Evolutionary conservation across 805 yeast species (phyloP).

Genomic region (Candida ponderosae): DNA sequence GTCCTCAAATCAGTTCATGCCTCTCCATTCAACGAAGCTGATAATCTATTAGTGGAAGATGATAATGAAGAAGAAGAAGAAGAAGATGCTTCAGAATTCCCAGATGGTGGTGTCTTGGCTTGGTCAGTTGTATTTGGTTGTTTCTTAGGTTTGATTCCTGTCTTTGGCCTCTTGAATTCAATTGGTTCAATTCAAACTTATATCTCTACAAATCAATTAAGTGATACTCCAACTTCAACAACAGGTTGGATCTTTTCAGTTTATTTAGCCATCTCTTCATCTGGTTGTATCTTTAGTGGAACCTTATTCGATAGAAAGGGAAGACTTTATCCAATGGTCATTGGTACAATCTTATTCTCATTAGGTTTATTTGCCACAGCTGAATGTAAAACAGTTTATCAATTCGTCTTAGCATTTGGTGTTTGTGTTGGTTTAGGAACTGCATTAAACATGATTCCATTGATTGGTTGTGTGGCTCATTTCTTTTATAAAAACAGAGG

Average conservation of each 20-base stretch:
- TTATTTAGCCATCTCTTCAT: conserved; percentile 19
- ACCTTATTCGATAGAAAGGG: conserved; percentile 39
- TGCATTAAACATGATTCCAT: conserved; percentile 33
- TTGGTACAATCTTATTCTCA: conserved; percentile 29
- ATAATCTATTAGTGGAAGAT: too few relatives aligned
- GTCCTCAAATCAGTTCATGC: too few relatives aligned
- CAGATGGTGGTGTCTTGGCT: conserved; percentile 51
- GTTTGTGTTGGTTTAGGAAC: conserved; percentile 38
- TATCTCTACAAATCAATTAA: conserved; percentile 44
- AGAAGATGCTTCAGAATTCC: conserved; percentile 22
- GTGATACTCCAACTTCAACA: conserved; percentile 32
- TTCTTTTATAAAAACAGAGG: conserved; percentile 37
- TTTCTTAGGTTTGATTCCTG: conserved; percentile 44
- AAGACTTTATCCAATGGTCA: conserved; percentile 26
- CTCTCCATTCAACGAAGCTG: too few relatives aligned
- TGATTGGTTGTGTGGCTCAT: conserved; percentile 35
- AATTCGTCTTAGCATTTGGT: conserved; percentile 46
- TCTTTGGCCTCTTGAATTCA: conserved; percentile 48
- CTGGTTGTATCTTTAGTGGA: conserved; percentile 33
- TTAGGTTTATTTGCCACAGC: conserved; percentile 38
- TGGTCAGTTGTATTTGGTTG: conserved; percentile 48
- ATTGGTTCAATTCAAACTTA: conserved; percentile 58
- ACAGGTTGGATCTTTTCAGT: conserved; percentile 50
- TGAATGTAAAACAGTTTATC: conserved; percentile 34
- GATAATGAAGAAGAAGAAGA: conserved; percentile 1